A percentile compares a stretch with the other conserved stretches of the same genome.
Evolutionary conservation across 83 land plant species (phyloP).

Genomic region (Diphasiastrum complanatum): DNA sequence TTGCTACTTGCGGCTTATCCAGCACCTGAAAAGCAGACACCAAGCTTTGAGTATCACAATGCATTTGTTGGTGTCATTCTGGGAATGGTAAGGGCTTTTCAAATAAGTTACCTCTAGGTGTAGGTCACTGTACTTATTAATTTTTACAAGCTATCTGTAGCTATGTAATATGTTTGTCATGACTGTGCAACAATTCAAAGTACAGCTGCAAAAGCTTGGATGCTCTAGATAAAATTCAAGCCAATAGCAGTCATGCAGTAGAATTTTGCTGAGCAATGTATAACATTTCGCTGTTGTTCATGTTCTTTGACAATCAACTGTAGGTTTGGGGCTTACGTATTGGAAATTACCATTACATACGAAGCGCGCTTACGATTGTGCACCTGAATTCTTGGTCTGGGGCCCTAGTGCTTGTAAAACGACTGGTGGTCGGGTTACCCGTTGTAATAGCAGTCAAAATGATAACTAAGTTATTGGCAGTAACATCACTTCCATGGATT

Average conservation of each 20-base stretch:
- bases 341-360: background rate
- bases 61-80: background rate
- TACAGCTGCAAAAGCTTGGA: too few relatives aligned
- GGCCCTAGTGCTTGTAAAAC: background rate
- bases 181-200: too few relatives aligned
- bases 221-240: too few relatives aligned
- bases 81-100: background rate
- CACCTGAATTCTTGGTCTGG: background rate
- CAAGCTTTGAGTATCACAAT: constrained; percentile 1
- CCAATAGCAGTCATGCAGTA: too few relatives aligned
- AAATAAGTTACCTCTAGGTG: too few relatives aligned
- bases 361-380: background rate
- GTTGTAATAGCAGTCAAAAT: background rate
- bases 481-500: background rate
- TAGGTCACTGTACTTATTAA: too few relatives aligned
- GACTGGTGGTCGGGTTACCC: constrained; percentile 7
- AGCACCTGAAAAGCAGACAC: background rate
- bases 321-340: constrained; percentile 3
- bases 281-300: too few relatives aligned
- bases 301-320: too few relatives aligned
- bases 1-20: background rate
- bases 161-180: too few relatives aligned
- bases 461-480: background rate
- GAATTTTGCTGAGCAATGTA: too few relatives aligned
- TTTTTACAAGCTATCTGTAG: too few relatives aligned